A percentile compares a stretch with the other conserved stretches of the same genome.
These are phyloP conservation scores for Venturia pyrina DNA, from an alignment of 2,329 filamentous ascomycete genomes.

Conservation along the genomic window DNA sequence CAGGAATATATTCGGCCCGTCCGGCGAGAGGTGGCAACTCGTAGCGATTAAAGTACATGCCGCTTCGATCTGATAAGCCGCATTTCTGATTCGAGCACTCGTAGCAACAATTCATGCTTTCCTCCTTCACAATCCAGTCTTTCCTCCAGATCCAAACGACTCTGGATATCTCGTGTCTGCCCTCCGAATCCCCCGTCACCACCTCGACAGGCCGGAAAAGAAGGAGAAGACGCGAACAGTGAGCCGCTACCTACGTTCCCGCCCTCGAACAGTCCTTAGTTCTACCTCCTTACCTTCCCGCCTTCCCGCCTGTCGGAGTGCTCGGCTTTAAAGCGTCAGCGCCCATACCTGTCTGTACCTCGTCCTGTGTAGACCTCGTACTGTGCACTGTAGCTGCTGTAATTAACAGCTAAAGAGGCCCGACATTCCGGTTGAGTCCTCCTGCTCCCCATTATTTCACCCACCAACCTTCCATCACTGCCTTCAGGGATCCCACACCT, in stretches of 20 bases:
- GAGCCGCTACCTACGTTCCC: too few relatives aligned
- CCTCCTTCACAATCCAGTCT: too few relatives aligned
- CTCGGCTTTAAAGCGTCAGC: background rate
- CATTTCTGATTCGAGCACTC: background rate
- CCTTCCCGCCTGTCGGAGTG: background rate
- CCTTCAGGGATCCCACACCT: background rate
- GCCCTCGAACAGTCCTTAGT: too few relatives aligned
- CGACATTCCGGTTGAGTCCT: background rate
- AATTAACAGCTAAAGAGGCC: slow-evolving; percentile 2
- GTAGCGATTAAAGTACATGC: background rate
- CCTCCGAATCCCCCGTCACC: background rate
- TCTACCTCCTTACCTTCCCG: background rate
- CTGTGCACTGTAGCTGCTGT: too few relatives aligned
- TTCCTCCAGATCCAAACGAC: background rate
- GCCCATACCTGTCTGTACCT: too few relatives aligned
- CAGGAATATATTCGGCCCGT: background rate
- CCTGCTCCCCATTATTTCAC: background rate
- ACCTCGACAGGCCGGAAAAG: background rate
- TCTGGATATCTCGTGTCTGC: background rate
- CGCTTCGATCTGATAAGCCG: background rate
- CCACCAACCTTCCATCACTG: background rate
- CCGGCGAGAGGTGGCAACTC: background rate
- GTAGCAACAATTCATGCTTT: too few relatives aligned
- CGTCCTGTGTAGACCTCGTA: too few relatives aligned
- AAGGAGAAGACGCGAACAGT: too few relatives aligned